These are phyloP conservation scores for Chrysoporthe cubensis DNA, from an alignment of 2,329 filamentous ascomycete species.

Conservation along the genomic window DNA sequence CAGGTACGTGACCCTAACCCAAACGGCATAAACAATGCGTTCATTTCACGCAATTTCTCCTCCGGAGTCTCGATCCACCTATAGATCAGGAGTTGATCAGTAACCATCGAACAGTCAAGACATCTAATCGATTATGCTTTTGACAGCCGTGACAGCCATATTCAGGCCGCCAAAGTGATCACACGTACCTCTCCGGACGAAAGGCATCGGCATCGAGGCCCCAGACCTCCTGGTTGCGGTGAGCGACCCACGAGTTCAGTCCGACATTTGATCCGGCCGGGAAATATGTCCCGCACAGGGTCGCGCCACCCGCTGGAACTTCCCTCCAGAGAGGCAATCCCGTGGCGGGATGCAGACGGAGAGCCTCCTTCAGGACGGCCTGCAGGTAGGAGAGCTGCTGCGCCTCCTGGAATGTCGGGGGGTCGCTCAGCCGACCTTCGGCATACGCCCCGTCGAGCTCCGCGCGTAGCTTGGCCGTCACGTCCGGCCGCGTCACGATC, in stretches of 20 bases:
- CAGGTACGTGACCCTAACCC: constrained; percentile 55
- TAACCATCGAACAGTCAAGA: not conserved
- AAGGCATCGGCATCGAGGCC: constrained; percentile 18
- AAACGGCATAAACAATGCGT: constrained; percentile 41
- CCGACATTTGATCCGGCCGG: constrained; percentile 17
- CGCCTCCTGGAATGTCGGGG: constrained; percentile 40
- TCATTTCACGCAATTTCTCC: constrained; percentile 9
- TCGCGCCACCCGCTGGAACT: constrained; percentile 49
- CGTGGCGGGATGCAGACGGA: constrained; percentile 54
- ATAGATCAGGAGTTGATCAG: not conserved
- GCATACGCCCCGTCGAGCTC: constrained; percentile 39
- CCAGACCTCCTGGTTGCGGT: constrained; percentile 18
- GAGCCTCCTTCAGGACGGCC: constrained; percentile 56
- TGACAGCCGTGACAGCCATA: not conserved
- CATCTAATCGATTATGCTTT: not conserved
- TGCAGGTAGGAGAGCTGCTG: constrained; percentile 55
- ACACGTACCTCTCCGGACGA: constrained; percentile 17
- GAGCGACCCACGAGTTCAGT: constrained; percentile 37
- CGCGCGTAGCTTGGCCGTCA: constrained; percentile 30
- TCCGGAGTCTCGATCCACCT: not conserved
- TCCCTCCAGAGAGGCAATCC: constrained; percentile 54
- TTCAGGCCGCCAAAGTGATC: not conserved
- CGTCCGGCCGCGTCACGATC: constrained; percentile 40
- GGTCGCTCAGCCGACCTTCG: constrained; percentile 17
- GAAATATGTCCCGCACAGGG: constrained; percentile 38